A percentile compares a stretch with the other conserved stretches of the same genome.
Conservation (phyloP, 139 green algal genomes). For the Tetraselmis chui region DNA sequence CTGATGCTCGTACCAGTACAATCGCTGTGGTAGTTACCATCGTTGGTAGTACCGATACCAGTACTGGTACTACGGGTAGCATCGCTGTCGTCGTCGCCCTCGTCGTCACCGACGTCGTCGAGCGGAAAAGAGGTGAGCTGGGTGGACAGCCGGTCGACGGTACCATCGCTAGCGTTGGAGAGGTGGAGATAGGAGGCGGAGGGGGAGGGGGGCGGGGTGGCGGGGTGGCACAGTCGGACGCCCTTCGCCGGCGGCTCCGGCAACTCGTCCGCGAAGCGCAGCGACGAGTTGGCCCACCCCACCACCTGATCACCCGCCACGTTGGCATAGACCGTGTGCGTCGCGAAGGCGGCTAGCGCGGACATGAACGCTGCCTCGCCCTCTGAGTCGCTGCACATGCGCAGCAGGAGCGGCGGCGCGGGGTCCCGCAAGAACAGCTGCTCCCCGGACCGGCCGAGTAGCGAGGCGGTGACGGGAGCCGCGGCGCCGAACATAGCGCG, state of each 20-base stretch:
- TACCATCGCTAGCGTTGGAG: no score
- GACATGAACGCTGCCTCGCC: not conserved
- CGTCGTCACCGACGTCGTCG: not conserved
- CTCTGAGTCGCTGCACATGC: slow-evolving; percentile 44
- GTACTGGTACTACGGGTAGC: not conserved
- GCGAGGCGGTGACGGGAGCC: not conserved
- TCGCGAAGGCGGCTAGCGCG: not conserved
- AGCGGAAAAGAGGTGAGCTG: no score
- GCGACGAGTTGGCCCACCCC: not conserved
- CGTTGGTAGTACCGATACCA: no score
- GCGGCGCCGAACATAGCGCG: not conserved
- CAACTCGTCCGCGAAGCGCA: not conserved
- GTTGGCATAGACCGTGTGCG: not conserved
- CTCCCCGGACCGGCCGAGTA: not conserved
- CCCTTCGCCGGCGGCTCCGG: not conserved
- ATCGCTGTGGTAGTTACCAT: no score
- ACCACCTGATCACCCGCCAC: not conserved
- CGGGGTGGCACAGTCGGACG: not conserved
- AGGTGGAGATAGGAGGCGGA: not conserved
- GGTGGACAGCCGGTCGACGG: no score
- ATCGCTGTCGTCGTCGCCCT: not conserved
- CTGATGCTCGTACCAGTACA: no score
- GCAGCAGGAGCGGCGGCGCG: slow-evolving; percentile 33
- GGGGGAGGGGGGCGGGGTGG: not conserved
- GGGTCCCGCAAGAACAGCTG: not conserved